These are phyloP conservation scores for Tolypocladium pustulatum DNA, from an alignment of 2,329 filamentous ascomycete species.

Conservation along the genomic window DNA sequence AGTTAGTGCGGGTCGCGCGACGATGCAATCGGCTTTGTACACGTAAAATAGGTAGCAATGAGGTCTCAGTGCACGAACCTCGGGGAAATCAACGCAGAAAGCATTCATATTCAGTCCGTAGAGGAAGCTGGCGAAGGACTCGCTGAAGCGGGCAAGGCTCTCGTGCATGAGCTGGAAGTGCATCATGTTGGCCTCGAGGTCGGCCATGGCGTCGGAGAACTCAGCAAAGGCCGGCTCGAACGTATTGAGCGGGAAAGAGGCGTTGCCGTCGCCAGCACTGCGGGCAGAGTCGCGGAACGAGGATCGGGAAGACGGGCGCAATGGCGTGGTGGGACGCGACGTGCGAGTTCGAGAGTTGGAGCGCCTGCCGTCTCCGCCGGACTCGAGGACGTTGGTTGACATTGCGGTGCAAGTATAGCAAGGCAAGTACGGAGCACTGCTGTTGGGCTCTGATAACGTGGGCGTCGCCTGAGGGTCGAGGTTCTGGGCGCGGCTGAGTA, in stretches of 20 bases:
- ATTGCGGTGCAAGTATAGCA: neutral
- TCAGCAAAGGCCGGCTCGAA: slow-evolving; percentile 91
- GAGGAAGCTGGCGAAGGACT: slow-evolving; percentile 90
- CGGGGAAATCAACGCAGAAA: slow-evolving; percentile 94
- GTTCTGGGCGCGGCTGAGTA: neutral
- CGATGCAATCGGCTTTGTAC: too few species aligned
- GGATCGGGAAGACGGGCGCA: slow-evolving; percentile 80
- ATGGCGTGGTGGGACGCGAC: slow-evolving; percentile 80
- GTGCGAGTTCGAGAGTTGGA: slow-evolving; percentile 52
- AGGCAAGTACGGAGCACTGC: neutral
- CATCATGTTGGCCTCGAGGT: slow-evolving; percentile 95
- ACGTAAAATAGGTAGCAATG: neutral
- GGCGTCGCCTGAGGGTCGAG: neutral
- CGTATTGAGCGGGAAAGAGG: slow-evolving; percentile 61
- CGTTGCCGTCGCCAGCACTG: slow-evolving; percentile 36
- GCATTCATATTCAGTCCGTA: slow-evolving; percentile 99
- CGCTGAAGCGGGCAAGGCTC: slow-evolving; percentile 82
- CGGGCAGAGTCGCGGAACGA: slow-evolving; percentile 72
- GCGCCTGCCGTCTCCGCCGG: slow-evolving; percentile 19
- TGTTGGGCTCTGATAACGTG: neutral
- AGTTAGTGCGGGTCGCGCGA: neutral
- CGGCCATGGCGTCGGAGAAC: slow-evolving; percentile 85
- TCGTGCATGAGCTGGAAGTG: slow-evolving; percentile 96
- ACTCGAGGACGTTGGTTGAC: slow-evolving; percentile 16
- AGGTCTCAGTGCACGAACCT: slow-evolving; percentile 41